Conservation (phyloP, 257 asterid species). For the Primulina huaijiensis region DNA sequence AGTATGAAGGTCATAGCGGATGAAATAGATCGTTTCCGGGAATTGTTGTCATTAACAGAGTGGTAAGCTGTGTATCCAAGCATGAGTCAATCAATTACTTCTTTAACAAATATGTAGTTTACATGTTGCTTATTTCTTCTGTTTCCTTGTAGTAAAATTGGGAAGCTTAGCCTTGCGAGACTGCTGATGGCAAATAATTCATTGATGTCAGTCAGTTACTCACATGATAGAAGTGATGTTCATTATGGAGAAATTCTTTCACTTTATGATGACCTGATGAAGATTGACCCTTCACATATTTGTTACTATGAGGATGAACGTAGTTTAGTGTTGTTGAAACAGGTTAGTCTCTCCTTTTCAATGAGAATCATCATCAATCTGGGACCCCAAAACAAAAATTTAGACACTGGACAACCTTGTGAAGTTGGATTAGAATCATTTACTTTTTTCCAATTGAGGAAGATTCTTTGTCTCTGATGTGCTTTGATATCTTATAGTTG, state of each 20-base stretch:
- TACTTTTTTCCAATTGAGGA: not conserved
- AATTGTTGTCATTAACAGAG: constrained; percentile 58
- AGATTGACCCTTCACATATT: constrained; percentile 71
- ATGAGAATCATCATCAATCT: constrained; percentile 6
- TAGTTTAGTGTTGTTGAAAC: constrained; percentile 68
- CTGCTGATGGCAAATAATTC: constrained; percentile 64
- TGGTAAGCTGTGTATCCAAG: constrained; percentile 50
- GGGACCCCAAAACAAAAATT: constrained; percentile 6
- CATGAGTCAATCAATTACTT: constrained; percentile 18
- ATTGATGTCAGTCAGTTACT: constrained; percentile 40
- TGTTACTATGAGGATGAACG: constrained; percentile 72
- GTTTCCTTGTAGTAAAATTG: constrained; percentile 71
- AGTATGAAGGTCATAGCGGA: constrained; percentile 48
- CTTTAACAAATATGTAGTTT: constrained; percentile 14
- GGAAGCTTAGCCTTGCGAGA: constrained; percentile 93
- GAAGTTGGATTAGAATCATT: not conserved
- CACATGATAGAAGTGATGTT: constrained; percentile 29
- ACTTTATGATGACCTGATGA: constrained; percentile 63
- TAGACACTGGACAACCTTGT: not conserved
- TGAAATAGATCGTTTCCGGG: constrained; percentile 72
- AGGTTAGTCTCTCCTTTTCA: constrained; percentile 43
- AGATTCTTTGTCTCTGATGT: not conserved
- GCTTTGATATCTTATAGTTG: not conserved
- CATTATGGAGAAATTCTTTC: constrained; percentile 68
- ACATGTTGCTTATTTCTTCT: constrained; percentile 20